These are phyloP conservation scores for Syzygium aqueum DNA, from an alignment of 345 rosid genomes.

Conservation along the genomic window DNA sequence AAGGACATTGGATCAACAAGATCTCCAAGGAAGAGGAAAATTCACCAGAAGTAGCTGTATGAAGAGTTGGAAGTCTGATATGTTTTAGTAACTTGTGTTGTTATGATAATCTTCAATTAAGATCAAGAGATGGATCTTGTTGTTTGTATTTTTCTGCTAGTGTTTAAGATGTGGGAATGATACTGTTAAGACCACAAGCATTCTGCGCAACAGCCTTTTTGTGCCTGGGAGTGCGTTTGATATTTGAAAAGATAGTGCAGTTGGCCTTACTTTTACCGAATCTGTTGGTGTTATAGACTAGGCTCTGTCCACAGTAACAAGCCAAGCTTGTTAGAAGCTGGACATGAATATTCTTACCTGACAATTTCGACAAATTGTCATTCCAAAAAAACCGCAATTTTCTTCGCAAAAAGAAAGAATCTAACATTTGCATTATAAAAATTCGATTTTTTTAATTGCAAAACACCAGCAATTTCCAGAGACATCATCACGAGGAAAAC, in stretches of 20 bases:
- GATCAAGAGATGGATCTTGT: neutral
- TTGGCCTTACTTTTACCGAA: rapidly evolving
- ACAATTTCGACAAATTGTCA: neutral
- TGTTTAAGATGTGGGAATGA: neutral
- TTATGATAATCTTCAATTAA: neutral
- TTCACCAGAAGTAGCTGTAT: neutral
- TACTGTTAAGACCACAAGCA: neutral
- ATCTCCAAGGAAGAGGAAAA: neutral
- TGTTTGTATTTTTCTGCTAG: neutral
- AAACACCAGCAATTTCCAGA: too few relatives aligned
- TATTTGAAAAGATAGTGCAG: neutral
- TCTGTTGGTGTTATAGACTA: neutral
- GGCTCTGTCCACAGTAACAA: neutral
- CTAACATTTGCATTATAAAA: too few relatives aligned
- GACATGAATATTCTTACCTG: too few relatives aligned
- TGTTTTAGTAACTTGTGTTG: neutral
- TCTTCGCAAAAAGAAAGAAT: too few relatives aligned
- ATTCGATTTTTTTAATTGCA: too few relatives aligned
- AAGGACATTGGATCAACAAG: neutral
- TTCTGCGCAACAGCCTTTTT: neutral
- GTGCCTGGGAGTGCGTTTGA: neutral
- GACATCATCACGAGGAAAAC: neutral
- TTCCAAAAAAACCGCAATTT: neutral
- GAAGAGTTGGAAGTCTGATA: neutral
- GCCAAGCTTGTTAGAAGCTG: neutral